These are phyloP conservation scores for Phytophthora brassicae DNA, from an alignment of 352 stramenopile species.

Conservation along the genomic window DNA sequence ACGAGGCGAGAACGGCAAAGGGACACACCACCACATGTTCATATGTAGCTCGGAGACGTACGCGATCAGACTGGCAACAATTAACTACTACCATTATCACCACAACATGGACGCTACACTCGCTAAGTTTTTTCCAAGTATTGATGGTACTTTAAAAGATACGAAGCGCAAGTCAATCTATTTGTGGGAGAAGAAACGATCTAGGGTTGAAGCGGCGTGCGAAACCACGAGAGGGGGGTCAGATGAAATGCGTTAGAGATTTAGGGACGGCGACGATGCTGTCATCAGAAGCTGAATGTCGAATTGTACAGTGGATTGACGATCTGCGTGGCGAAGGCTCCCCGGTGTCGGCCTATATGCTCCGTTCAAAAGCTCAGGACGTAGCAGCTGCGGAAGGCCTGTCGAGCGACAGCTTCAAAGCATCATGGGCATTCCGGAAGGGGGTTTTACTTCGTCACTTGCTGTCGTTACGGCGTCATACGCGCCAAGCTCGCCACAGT, in stretches of 20 bases:
- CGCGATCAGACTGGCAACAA: neutral
- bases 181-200: neutral
- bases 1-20: neutral
- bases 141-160: neutral
- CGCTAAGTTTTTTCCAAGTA: neutral
- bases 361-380: constrained; percentile 19
- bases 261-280: constrained; percentile 18
- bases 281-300: constrained; percentile 11
- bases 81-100: constrained; percentile 3
- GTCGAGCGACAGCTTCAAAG: neutral
- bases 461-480: constrained; percentile 15
- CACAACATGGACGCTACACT: neutral
- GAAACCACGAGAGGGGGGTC: neutral
- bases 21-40: neutral
- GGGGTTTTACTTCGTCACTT: constrained; percentile 18
- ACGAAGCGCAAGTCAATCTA: constrained; percentile 1
- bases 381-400: constrained; percentile 7
- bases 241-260: neutral
- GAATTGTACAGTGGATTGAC: constrained; percentile 30
- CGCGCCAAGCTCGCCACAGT: constrained; percentile 18
- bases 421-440: neutral
- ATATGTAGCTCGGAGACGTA: neutral
- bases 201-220: neutral
- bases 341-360: constrained; percentile 28
- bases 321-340: constrained; percentile 20